A percentile compares a stretch with the other conserved stretches of the same genome.
phyloP scores from a whole-genome alignment of 2,329 filamentous ascomycete species.

The Zasmidium citrigriseum region DNA sequence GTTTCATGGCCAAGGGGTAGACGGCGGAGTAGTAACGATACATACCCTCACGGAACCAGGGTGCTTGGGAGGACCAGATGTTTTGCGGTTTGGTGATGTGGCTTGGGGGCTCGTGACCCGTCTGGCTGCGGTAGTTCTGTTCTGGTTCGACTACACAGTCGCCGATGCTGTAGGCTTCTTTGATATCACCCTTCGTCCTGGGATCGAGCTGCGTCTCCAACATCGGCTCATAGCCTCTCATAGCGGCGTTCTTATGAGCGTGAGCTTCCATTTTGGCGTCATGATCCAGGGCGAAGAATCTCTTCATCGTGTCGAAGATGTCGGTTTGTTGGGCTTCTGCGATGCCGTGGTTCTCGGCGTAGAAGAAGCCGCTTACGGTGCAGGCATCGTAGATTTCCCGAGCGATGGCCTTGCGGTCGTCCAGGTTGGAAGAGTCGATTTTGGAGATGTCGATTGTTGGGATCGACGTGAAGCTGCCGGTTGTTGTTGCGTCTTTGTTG shows the following conservation, averaged over 20 bases:
- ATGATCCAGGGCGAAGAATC: conserved; percentile 34
- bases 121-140: conserved; percentile 29
- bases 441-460: conserved; percentile 18
- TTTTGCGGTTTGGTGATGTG: conserved; percentile 33
- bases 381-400: conserved; percentile 36
- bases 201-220: conserved; percentile 39
- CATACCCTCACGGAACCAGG: conserved; percentile 32
- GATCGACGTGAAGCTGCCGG: conserved; percentile 18
- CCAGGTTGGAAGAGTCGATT: conserved; percentile 5
- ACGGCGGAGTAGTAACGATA: conserved; percentile 38
- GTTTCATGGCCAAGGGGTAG: conserved; percentile 36
- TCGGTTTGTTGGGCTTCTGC: conserved; percentile 30
- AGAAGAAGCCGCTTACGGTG: conserved; percentile 25
- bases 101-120: conserved; percentile 5
- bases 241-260: conserved; percentile 37
- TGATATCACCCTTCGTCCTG: conserved; percentile 33
- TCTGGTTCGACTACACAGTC: conserved; percentile 41
- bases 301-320: conserved; percentile 33
- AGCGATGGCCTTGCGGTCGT: conserved; percentile 15
- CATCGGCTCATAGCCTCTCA: conserved; percentile 40
- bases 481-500: not conserved
- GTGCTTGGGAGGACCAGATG: conserved; percentile 27
- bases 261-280: conserved; percentile 40
- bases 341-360: conserved; percentile 22
- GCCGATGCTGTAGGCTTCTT: conserved; percentile 42